Conservation (phyloP, 129 eudicot species). For the Ambrosia trifida region DNA sequence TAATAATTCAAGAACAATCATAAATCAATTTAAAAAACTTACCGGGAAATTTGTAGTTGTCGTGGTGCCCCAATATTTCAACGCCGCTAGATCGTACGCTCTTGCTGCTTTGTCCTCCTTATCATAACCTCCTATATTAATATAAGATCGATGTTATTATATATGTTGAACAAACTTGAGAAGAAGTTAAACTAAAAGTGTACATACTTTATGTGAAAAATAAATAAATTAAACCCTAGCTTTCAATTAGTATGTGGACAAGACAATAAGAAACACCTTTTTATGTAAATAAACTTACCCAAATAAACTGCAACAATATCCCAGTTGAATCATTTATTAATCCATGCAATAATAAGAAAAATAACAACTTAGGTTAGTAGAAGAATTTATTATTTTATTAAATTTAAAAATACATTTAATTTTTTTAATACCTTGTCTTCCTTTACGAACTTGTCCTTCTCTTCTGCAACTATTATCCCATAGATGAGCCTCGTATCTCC, state of each 20-base stretch:
- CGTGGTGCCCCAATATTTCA: constrained; percentile 89
- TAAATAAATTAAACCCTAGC: constrained; percentile 20
- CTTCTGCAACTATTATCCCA: constrained; percentile 99
- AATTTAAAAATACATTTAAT: background rate
- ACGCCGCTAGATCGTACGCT: constrained; percentile 91
- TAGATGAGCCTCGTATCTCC: constrained; percentile 95
- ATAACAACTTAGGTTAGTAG: constrained; percentile 23
- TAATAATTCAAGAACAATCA: background rate
- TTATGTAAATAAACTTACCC: constrained; percentile 53
- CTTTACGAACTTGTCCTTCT: constrained; percentile 98
- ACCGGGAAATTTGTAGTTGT: constrained; percentile 96
- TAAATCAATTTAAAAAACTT: constrained; percentile 12
- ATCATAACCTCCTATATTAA: constrained; percentile 81
- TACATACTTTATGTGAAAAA: background rate
- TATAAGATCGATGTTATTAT: background rate
- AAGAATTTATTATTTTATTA: constrained; percentile 14
- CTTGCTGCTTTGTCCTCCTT: constrained; percentile 96
- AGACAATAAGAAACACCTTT: constrained; percentile 32
- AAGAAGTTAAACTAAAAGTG: background rate
- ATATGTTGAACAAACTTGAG: background rate
- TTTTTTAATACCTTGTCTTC: constrained; percentile 71
- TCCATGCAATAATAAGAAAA: constrained; percentile 27
- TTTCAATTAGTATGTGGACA: constrained; percentile 11
- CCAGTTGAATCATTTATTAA: constrained; percentile 34
- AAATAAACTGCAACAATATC: constrained; percentile 72